Evolutionary conservation across 148 eudicot genomes (phyloP).

Genomic region (Selenicereus undatus): DNA sequence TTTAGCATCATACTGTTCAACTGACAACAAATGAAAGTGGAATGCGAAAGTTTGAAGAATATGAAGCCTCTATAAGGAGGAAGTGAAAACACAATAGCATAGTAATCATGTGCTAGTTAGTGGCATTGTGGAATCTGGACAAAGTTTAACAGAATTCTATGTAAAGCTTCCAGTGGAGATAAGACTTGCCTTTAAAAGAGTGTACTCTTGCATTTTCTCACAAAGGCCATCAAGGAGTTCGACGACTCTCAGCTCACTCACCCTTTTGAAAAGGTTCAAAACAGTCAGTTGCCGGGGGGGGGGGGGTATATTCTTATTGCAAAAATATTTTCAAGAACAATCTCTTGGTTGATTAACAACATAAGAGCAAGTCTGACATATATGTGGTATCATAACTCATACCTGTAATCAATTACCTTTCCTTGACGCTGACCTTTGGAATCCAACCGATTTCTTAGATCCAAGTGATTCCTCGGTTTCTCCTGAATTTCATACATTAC

Average conservation of each 20-base stretch:
- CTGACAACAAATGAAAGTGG: background rate
- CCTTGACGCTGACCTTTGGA: conserved; percentile 96
- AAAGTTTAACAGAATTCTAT: background rate
- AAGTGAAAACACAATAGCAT: background rate
- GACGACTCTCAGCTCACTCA: conserved; percentile 91
- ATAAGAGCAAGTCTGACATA: background rate
- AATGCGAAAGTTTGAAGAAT: background rate
- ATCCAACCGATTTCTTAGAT: conserved; percentile 91
- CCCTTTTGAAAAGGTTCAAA: conserved; percentile 40
- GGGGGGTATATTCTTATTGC: background rate
- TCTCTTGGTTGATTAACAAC: background rate
- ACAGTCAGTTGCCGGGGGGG: background rate
- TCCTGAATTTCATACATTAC: conserved; percentile 41
- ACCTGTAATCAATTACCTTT: conserved; percentile 97
- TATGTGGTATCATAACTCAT: conserved; percentile 7
- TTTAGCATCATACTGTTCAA: background rate
- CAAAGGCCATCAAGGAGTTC: conserved; percentile 98
- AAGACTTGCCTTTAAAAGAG: conserved; percentile 59
- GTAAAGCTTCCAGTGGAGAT: background rate
- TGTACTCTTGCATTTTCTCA: conserved; percentile 95
- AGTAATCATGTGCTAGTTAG: conserved; percentile 6
- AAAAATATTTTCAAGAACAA: background rate
- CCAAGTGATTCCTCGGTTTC: conserved; percentile 92
- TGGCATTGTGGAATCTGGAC: conserved; percentile 1
- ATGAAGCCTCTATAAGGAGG: background rate